These are phyloP conservation scores for Nemania abortiva DNA, from an alignment of 2,329 filamentous ascomycete genomes.

Conservation along the genomic window DNA sequence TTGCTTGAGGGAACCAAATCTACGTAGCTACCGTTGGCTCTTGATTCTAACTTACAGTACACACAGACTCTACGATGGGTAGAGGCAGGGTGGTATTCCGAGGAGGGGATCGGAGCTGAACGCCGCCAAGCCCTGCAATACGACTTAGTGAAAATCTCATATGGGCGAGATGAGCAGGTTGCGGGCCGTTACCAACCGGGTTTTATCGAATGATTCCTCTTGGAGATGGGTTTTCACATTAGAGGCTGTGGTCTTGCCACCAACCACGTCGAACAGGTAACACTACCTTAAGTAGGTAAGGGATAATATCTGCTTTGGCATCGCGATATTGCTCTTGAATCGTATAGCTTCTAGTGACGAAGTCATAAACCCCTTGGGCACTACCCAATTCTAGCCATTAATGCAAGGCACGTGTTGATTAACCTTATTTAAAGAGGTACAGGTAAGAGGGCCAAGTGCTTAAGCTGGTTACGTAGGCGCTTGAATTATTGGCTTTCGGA, in stretches of 20 bases:
- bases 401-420: background rate
- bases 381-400: background rate
- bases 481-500: conserved; percentile 12
- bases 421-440: background rate
- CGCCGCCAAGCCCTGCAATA: conserved; percentile 29
- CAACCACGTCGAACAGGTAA: background rate
- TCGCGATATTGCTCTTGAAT: conserved; percentile 7
- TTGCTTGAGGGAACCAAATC: background rate
- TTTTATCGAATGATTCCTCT: conserved; percentile 14
- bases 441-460: background rate
- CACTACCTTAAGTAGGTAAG: background rate
- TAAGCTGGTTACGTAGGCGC: background rate
- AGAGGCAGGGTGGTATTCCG: conserved; percentile 22
- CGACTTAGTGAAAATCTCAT: conserved; percentile 11
- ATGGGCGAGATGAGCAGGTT: background rate
- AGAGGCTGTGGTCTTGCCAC: background rate
- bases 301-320: background rate
- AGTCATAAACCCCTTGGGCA: background rate
- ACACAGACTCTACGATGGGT: background rate
- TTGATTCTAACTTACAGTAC: conserved; percentile 4
- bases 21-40: background rate
- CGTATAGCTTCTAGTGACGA: background rate
- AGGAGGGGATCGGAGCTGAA: conserved; percentile 33
- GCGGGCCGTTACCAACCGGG: conserved; percentile 8
- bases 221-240: conserved; percentile 1